A percentile compares a stretch with the other conserved stretches of the same genome.
These are phyloP conservation scores for Hibiscus trionum DNA, from an alignment of 345 rosid species.

Conservation along the genomic window DNA sequence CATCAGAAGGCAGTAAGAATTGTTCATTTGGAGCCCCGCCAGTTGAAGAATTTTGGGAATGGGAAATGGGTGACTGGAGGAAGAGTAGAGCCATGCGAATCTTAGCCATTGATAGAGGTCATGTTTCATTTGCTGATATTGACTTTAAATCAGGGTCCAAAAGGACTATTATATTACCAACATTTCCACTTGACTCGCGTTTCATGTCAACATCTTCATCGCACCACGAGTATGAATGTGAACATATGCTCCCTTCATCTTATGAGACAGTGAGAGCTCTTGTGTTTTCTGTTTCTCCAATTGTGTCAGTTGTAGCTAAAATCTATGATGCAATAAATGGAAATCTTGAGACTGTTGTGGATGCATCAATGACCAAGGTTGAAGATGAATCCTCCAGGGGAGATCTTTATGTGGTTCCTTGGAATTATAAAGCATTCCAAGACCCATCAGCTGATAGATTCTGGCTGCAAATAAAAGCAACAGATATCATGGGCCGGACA, in stretches of 20 bases:
- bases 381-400: conserved; percentile 46
- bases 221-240: conserved; percentile 51
- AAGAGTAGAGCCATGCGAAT: conserved; percentile 73
- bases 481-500: conserved; percentile 45
- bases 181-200: conserved; percentile 88
- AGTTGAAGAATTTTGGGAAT: conserved; percentile 79
- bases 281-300: conserved; percentile 63
- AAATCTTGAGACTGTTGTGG: conserved; percentile 50
- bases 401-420: conserved; percentile 60
- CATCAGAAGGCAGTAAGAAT: conserved; percentile 33
- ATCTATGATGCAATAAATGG: conserved; percentile 66
- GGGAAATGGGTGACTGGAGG: conserved; percentile 99
- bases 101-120: conserved; percentile 80
- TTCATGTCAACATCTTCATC: conserved; percentile 70
- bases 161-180: conserved; percentile 65
- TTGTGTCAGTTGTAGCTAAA: conserved; percentile 61
- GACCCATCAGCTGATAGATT: conserved; percentile 79
- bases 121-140: conserved; percentile 70
- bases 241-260: conserved; percentile 62
- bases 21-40: conserved; percentile 55
- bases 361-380: conserved; percentile 57
- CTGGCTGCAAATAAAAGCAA: conserved; percentile 81
- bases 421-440: conserved; percentile 87
- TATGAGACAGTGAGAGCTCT: conserved; percentile 75
- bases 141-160: conserved; percentile 50